These are phyloP conservation scores for Colletotrichum gigasporum DNA, from an alignment of 2,329 filamentous ascomycete genomes.

Conservation along the genomic window DNA sequence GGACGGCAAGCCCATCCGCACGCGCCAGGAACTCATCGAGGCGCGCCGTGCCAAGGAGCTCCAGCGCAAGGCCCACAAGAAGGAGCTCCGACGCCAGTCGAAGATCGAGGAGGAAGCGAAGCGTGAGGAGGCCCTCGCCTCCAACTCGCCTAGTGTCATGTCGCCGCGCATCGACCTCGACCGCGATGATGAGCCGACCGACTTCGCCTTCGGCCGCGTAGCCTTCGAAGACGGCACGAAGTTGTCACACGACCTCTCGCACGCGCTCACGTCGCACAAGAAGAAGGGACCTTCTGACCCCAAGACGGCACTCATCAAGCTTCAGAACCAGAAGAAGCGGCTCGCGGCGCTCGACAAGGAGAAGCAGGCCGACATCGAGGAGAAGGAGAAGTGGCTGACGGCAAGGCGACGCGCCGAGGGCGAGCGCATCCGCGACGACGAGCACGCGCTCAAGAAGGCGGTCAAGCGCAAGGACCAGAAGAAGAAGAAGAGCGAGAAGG, in stretches of 20 bases:
- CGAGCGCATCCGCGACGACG: conserved; percentile 88
- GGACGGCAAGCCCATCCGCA: conserved; percentile 83
- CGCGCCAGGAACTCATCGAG: conserved; percentile 92
- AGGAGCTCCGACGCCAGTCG: conserved; percentile 79
- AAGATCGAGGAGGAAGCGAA: conserved; percentile 81
- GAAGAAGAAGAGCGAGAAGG: conserved; percentile 91
- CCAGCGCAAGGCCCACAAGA: conserved; percentile 87
- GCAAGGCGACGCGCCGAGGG: conserved; percentile 90
- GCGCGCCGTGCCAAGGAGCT: conserved; percentile 87
- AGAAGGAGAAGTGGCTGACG: conserved; percentile 94
- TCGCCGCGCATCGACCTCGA: conserved; percentile 61
- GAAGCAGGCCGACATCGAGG: conserved; percentile 86
- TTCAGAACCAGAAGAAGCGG: conserved; percentile 86
- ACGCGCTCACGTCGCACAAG: conserved; percentile 63
- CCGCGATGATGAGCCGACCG: conserved; percentile 51
- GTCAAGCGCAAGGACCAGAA: conserved; percentile 90
- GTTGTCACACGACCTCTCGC: conserved; percentile 77
- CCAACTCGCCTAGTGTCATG: conserved; percentile 69
- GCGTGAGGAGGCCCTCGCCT: conserved; percentile 70
- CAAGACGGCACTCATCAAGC: conserved; percentile 84
- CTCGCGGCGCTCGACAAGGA: conserved; percentile 78
- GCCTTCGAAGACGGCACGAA: conserved; percentile 87
- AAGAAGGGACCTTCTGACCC: conserved; percentile 86
- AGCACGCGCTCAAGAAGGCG: conserved; percentile 88
- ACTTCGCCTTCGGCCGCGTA: conserved; percentile 91